Evolutionary conservation across 352 stramenopile genomes (phyloP), one percentile per base, ranked within the genome.

Genomic region (Thalassiosira mediterranea): DNA sequence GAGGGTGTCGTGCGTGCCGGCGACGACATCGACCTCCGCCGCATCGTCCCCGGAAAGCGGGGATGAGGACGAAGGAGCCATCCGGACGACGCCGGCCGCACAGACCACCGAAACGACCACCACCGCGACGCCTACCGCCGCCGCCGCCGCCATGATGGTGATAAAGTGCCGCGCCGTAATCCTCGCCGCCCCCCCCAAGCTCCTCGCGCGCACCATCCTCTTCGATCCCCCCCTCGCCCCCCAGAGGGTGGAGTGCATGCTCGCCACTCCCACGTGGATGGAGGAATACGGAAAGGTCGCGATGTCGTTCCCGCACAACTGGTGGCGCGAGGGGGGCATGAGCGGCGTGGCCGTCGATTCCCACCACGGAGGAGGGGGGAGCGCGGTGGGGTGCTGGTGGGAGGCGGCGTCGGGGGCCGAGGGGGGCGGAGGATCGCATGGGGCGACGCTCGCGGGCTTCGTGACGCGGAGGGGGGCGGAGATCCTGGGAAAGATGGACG

Each of bases 201-300:
- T 69, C 3, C 44, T 69, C 8, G 44, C 56, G 7, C 66, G 19
- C 5, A 48, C 44, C 2, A 76, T 76, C 60, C 3, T 48, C 17
- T 76, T 76, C 49, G 13, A 61, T 53, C 56, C 66, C 21, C 34
- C 21, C 15, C 51, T 76, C 29, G 28, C 66, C 19, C 58, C 47
- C 40, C 28, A 37, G 10, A 76, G 67, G 28, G 15, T 48, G 10
- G 66, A 68, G 19, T 56, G 56, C 21, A 76, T 76, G 66, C 31
- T 68, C 28, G 66, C 66, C 26, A 76, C 66, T 25, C 54, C 54
- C 8, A 76, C 66, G 23, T 76, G 66, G 66, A 76, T 76, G 66
- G 28, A 68, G 48, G 66, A 76, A 1, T 76, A 68, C 47, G 66
- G 66, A 28, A 76, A 76, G 31, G 57, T 76, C 4, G 29, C 48